Conservation (phyloP, 139 green algal genomes). For the Parachlorella kessleri region DNA sequence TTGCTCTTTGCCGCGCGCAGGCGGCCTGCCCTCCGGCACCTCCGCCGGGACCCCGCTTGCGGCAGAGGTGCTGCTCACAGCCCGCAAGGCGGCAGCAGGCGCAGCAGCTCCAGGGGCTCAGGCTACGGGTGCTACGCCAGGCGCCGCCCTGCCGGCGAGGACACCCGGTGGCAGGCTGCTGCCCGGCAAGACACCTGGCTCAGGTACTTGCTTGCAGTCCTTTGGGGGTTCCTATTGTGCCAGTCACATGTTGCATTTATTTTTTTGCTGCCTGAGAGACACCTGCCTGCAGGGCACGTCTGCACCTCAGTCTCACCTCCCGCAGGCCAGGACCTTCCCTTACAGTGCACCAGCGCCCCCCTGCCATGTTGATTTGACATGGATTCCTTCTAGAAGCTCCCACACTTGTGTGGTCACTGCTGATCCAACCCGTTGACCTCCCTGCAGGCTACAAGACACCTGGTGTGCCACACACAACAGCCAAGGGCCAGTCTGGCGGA, state of each 20-base stretch:
- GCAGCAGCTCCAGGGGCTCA: background rate
- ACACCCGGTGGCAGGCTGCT: background rate
- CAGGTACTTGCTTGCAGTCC: background rate
- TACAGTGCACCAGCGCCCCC: background rate
- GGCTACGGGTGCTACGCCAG: background rate
- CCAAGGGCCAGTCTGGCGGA: background rate
- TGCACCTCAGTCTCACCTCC: background rate
- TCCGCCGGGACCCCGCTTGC: conserved; percentile 34
- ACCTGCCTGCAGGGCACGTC: background rate
- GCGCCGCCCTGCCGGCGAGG: background rate
- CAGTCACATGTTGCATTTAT: too few relatives aligned
- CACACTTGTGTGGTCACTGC: too few relatives aligned
- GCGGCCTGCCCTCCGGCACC: background rate
- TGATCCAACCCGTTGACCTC: background rate
- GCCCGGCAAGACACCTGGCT: background rate
- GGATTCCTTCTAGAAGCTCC: too few relatives aligned
- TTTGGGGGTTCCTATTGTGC: too few relatives aligned
- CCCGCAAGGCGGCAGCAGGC: background rate
- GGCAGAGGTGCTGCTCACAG: conserved; percentile 43
- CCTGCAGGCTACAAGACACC: background rate
- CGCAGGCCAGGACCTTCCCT: background rate
- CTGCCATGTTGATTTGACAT: background rate
- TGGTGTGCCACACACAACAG: background rate
- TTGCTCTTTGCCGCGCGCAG: too few relatives aligned
- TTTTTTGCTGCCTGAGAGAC: too few relatives aligned